Percentiles rank a stretch among this genome's conserved stretches.
phyloP scores from a whole-genome alignment of 2,329 filamentous ascomycete species.

The Cladophialophora yegresii region DNA sequence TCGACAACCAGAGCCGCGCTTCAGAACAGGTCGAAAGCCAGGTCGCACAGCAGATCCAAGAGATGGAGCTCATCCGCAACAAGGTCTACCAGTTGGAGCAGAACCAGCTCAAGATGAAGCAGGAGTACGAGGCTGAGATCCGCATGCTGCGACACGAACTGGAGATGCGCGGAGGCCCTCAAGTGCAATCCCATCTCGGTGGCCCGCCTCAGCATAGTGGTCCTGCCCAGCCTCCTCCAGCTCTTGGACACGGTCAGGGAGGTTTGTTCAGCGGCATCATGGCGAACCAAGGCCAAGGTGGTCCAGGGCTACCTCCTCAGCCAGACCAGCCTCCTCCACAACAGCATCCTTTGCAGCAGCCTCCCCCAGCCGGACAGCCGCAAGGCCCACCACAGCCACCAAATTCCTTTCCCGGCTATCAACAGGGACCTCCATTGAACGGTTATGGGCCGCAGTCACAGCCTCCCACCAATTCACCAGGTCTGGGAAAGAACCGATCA shows the following conservation, averaged over 20 bases:
- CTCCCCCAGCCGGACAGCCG: constrained; percentile 44
- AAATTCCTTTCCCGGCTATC: constrained; percentile 70
- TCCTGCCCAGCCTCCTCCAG: constrained; percentile 78
- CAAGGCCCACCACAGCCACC: constrained; percentile 71
- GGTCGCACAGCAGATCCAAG: constrained; percentile 89
- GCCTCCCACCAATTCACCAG: constrained; percentile 81
- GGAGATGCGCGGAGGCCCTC: constrained; percentile 67
- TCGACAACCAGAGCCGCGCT: constrained; percentile 78
- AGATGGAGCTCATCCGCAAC: constrained; percentile 90
- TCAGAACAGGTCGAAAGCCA: constrained; percentile 89
- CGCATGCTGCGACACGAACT: constrained; percentile 83
- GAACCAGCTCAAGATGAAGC: constrained; percentile 81
- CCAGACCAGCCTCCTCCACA: constrained; percentile 61
- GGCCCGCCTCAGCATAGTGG: constrained; percentile 75
- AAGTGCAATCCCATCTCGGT: constrained; percentile 64
- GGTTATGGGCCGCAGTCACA: constrained; percentile 81
- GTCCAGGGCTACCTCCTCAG: constrained; percentile 78
- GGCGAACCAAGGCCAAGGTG: constrained; percentile 82
- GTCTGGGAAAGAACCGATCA: constrained; percentile 72
- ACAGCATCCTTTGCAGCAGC: constrained; percentile 61
- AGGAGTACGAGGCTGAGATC: constrained; percentile 94
- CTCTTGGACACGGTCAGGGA: constrained; percentile 82
- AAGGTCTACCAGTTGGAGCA: constrained; percentile 95
- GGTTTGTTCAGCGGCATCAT: constrained; percentile 96
- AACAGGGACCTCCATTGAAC: constrained; percentile 64